Evolutionary conservation across 495 filamentous ascomycete species (phyloP).

Genomic region (Aspergillus panamensis): DNA sequence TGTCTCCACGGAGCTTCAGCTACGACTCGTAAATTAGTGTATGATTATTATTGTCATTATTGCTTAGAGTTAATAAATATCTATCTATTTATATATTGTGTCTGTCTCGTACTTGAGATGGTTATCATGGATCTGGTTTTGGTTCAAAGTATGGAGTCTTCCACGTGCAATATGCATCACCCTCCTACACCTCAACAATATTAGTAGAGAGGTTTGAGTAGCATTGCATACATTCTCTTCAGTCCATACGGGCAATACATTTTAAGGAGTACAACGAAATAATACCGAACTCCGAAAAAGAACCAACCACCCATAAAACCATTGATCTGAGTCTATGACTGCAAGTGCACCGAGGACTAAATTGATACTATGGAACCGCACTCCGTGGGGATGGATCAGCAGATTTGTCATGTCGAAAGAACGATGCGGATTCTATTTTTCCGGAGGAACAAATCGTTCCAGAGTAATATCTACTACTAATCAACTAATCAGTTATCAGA

Average conservation of each 20-base stretch:
- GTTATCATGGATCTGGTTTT: background rate
- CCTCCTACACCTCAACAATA: background rate
- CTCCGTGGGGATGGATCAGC: constrained; percentile 43
- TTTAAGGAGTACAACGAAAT: background rate
- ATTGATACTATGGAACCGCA: constrained; percentile 29
- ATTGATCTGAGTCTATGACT: background rate
- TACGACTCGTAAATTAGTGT: too few species aligned
- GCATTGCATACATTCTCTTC: background rate
- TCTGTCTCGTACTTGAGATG: background rate
- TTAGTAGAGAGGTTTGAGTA: background rate
- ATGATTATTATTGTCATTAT: too few species aligned
- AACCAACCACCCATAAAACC: background rate
- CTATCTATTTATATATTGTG: background rate
- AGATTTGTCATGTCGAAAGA: constrained; percentile 38
- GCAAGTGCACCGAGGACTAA: background rate
- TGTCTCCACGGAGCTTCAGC: constrained; percentile 12
- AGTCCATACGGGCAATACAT: background rate
- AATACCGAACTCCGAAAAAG: background rate
- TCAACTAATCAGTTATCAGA: constrained; percentile 10
- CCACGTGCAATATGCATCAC: background rate
- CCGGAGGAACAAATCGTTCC: constrained; percentile 20
- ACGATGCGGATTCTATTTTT: constrained; percentile 47
- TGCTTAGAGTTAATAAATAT: too few species aligned
- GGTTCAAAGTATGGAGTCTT: background rate
- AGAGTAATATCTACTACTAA: too few species aligned